Evolutionary conservation across 1,139 yeast species (phyloP), one percentile per base, ranked within the genome.

Genomic region (Sugiyamaella xylanicola): DNA sequence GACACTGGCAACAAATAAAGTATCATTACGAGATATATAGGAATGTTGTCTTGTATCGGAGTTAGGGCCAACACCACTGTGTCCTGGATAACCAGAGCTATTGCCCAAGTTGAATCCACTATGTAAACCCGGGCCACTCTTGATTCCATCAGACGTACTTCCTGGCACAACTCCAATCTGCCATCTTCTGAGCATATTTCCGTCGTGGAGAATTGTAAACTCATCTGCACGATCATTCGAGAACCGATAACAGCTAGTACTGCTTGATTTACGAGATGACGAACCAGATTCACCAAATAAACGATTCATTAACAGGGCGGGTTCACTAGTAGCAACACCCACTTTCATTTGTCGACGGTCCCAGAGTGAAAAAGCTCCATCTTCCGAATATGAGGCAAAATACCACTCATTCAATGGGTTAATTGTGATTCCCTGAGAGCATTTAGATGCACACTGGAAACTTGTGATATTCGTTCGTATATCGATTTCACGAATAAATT

Each of bases 331-430:
- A 21, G 62, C 48, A 37, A 63, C 56, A 17, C 66, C 58, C 29
- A 70, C 66, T 22, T 74, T 63, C 59, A 90, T 70, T 61, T 81
- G 84, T 58, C 97, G 78, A 58, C 95, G 78, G 68, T 92, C 98
- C 95, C 96, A 92, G 13, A 91, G 77, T 0, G 93, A 85, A 56
- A 91, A 73, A 0, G 95, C 82, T 1, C 97, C 96, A 65, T 88
- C 95, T 63, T 90, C 97, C 53, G 90, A 82, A 61, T 81, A 82
- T 0, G 95, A 84, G 40, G 89, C 83, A 69, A 90, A 88, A 61
- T 82, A 78, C 69, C 82, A 78, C 37, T 78, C 79, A 57, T 80
- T 77, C 64, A 84, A 83, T 2, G 87, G 93, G 66, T 89, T 93
- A 41, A 86, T 75, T 8, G 81, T 77, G 46, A 92, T 77, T 11